These are phyloP conservation scores for Caulochytrium protostelioides DNA, from an alignment of 371 early-diverging fungal genomes.

Conservation along the genomic window DNA sequence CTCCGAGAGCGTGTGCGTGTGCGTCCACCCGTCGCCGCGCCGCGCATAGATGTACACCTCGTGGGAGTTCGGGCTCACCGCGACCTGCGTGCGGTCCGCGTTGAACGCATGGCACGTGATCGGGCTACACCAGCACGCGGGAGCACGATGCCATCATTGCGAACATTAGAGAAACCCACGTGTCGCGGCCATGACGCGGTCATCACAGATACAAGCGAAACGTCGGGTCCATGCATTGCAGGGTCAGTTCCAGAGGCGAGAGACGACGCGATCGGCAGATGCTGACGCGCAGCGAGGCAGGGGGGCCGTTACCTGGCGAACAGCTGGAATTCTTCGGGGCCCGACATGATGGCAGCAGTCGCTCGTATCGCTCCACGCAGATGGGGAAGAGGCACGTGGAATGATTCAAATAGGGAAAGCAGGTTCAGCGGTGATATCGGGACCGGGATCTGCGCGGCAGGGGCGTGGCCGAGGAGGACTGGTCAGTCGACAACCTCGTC, in stretches of 20 bases:
- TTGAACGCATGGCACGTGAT: conserved; percentile 85
- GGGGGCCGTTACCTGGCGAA: too few relatives aligned
- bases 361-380: not conserved
- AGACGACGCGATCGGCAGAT: too few relatives aligned
- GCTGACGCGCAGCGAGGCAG: too few relatives aligned
- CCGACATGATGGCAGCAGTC: conserved; percentile 16
- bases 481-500: conserved; percentile 8
- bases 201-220: too few relatives aligned
- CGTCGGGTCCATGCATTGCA: too few relatives aligned
- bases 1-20: conserved; percentile 54
- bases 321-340: conserved; percentile 36
- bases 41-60: conserved; percentile 68
- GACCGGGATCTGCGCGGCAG: not conserved
- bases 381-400: too few relatives aligned
- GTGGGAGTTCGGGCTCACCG: conserved; percentile 69
- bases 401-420: too few relatives aligned
- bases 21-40: conserved; percentile 30
- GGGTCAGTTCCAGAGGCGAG: too few relatives aligned
- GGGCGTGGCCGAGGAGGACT: conserved; percentile 6
- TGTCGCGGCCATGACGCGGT: too few relatives aligned
- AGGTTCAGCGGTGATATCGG: not conserved
- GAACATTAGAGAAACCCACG: too few relatives aligned
- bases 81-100: conserved; percentile 67
- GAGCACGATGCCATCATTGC: too few relatives aligned
- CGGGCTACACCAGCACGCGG: conserved; percentile 23